Conservation (phyloP, 495 filamentous ascomycete genomes). For the Lophiostoma macrostomum region DNA sequence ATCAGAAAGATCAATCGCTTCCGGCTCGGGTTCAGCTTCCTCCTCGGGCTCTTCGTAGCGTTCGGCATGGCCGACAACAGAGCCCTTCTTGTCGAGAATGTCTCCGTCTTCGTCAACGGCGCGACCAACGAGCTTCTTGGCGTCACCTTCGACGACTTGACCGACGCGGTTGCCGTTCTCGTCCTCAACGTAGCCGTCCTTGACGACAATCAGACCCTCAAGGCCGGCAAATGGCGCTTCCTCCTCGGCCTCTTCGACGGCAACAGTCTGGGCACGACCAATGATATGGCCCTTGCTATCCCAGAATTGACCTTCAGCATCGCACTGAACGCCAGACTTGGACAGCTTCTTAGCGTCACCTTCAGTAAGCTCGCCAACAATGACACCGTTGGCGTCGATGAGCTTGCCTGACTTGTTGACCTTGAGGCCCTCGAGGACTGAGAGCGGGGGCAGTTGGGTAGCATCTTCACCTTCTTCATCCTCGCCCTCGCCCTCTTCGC, state of each 20-base stretch:
- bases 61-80: slow-evolving; percentile 60
- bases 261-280: slow-evolving; percentile 43
- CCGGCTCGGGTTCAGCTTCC: slow-evolving; percentile 40
- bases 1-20: slow-evolving; percentile 55
- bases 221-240: slow-evolving; percentile 63
- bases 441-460: slow-evolving; percentile 52
- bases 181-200: slow-evolving; percentile 60
- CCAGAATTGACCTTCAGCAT: slow-evolving; percentile 46
- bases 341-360: slow-evolving; percentile 47
- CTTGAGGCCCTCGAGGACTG: slow-evolving; percentile 58
- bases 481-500: slow-evolving; percentile 37
- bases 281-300: slow-evolving; percentile 47
- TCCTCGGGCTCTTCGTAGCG: slow-evolving; percentile 51
- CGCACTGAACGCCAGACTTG: slow-evolving; percentile 39
- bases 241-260: slow-evolving; percentile 52
- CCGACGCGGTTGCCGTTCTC: slow-evolving; percentile 59
- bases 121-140: slow-evolving; percentile 61
- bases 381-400: slow-evolving; percentile 39
- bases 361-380: slow-evolving; percentile 46
- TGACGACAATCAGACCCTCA: slow-evolving; percentile 58
- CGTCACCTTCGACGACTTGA: slow-evolving; percentile 57
- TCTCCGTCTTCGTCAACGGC: slow-evolving; percentile 65
- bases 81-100: slow-evolving; percentile 60
- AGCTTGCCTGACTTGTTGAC: slow-evolving; percentile 62
- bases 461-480: slow-evolving; percentile 35